Evolutionary conservation across 331 rosid species (phyloP), one percentile per base, ranked within the genome.

Genomic region (Acacia pycnantha): DNA sequence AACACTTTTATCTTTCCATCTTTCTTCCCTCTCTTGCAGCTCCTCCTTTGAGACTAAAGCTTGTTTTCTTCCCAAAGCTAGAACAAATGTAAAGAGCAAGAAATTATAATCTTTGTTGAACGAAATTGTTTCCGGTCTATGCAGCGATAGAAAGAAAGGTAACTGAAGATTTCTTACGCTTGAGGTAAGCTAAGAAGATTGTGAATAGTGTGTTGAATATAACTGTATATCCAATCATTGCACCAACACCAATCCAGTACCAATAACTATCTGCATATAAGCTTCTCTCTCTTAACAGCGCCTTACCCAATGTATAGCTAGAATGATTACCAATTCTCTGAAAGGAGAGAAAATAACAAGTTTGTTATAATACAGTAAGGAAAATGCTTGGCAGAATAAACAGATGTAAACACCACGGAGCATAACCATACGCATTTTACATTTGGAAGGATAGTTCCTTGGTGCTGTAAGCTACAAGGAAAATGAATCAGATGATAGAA

Each of bases 171-270:
- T 64, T 81, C 99, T 92, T 92, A 96, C 99, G 97, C 56, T 96
- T 94, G 73, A 96, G 98, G 90, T 92, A 92, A 58, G 97, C 86
- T 61, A 96, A 87, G 89, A 88, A 96, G 88, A 94, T 83, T 51
- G 99, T 90, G 85, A 96, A 96, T 35, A 96, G 91, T 27, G 48
- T 1, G 84, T 96, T 96, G 95, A 96, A 92, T 72, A 96, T 77
- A 87, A 90, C 81, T 80, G 97, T 87, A 82, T 96, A 96, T 87
- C 99, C 98, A 70, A 94, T 87, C 97, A 94, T 77, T 77, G 98
- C 98, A 70, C 94, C 99, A 82, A 88, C 90, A 77, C 99, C 99
- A 78, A 96, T 96, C 99, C 99, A 96, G 86, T 91, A 96, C 99
- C 99, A 96, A 82, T 94, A 94, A 88, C 92, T 90, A 87, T 91